phyloP scores from a whole-genome alignment of 2,329 filamentous ascomycete genomes.

The Hansfordia pulvinata region DNA sequence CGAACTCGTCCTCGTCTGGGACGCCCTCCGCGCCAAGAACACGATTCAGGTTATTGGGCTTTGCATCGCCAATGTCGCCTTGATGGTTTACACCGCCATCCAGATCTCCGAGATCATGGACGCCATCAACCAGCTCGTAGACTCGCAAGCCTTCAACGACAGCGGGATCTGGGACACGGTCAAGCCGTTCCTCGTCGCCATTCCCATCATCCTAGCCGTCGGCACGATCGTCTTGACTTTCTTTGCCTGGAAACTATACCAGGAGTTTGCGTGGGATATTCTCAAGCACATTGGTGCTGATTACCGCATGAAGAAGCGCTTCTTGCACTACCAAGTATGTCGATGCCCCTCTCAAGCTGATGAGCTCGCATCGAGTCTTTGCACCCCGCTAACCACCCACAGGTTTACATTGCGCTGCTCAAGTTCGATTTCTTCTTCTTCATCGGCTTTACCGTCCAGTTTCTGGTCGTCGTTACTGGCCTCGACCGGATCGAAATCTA shows the following conservation, averaged over 20 bases:
- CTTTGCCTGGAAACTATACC: constrained; percentile 88
- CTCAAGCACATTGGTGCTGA: constrained; percentile 98
- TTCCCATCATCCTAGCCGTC: constrained; percentile 71
- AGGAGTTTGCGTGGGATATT: constrained; percentile 98
- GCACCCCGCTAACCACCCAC: constrained; percentile 8
- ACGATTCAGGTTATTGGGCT: constrained; percentile 97
- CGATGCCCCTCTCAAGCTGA: not conserved
- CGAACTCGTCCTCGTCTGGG: constrained; percentile 78
- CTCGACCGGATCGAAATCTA: constrained; percentile 62
- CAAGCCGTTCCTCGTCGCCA: constrained; percentile 67
- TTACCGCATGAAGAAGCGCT: constrained; percentile 90
- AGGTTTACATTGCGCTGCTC: constrained; percentile 95
- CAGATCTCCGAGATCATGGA: constrained; percentile 82
- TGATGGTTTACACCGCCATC: constrained; percentile 85
- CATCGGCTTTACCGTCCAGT: constrained; percentile 95
- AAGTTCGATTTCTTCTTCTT: constrained; percentile 99
- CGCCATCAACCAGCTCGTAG: constrained; percentile 46
- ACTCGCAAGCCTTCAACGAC: constrained; percentile 26
- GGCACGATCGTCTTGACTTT: constrained; percentile 61
- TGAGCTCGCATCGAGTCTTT: not conserved
- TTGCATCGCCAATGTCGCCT: constrained; percentile 80
- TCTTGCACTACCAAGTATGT: constrained; percentile 84
- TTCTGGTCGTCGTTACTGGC: constrained; percentile 77
- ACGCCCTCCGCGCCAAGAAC: constrained; percentile 88
- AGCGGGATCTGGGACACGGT: constrained; percentile 53